Conservation (phyloP, 352 stramenopile species). For the Globisporangium emineosum region DNA sequence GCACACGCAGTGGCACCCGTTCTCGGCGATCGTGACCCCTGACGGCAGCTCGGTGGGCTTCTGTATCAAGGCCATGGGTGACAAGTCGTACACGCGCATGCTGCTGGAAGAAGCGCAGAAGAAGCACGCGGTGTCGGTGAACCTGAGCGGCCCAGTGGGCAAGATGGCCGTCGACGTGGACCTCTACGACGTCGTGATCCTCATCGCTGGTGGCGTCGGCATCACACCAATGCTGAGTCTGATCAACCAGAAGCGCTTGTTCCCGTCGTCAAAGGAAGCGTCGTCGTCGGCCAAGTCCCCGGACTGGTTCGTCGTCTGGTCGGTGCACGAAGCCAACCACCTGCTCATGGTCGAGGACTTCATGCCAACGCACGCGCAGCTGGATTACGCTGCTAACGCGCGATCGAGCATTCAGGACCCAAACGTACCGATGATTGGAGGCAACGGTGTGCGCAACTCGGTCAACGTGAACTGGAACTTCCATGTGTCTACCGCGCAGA, state of each 20-base stretch:
- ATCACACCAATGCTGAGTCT: constrained; percentile 77
- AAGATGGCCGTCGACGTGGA: constrained; percentile 61
- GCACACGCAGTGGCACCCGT: constrained; percentile 70
- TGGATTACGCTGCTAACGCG: constrained; percentile 29
- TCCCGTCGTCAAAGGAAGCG: constrained; percentile 14
- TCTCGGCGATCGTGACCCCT: constrained; percentile 71
- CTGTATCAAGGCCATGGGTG: constrained; percentile 53
- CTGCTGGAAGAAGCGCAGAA: constrained; percentile 43
- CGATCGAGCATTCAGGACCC: constrained; percentile 36
- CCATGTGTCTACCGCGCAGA: constrained; percentile 65
- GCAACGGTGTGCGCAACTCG: background rate
- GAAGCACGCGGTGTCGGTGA: constrained; percentile 41
- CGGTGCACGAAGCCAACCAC: constrained; percentile 49
- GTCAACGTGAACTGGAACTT: constrained; percentile 55
- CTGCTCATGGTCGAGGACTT: constrained; percentile 75
- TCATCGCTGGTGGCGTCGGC: constrained; percentile 70
- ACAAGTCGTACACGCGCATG: constrained; percentile 48
- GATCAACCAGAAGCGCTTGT: constrained; percentile 61
- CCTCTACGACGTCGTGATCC: constrained; percentile 59
- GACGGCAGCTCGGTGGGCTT: constrained; percentile 77
- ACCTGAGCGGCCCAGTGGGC: constrained; percentile 66
- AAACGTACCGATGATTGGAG: constrained; percentile 27
- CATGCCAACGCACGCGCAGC: constrained; percentile 31
- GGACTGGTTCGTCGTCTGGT: constrained; percentile 66
- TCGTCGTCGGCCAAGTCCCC: constrained; percentile 14